Percentiles rank a stretch among this genome's conserved stretches.
phyloP scores from a whole-genome alignment of 179 eudicot species.

The Beta lomatogona region DNA sequence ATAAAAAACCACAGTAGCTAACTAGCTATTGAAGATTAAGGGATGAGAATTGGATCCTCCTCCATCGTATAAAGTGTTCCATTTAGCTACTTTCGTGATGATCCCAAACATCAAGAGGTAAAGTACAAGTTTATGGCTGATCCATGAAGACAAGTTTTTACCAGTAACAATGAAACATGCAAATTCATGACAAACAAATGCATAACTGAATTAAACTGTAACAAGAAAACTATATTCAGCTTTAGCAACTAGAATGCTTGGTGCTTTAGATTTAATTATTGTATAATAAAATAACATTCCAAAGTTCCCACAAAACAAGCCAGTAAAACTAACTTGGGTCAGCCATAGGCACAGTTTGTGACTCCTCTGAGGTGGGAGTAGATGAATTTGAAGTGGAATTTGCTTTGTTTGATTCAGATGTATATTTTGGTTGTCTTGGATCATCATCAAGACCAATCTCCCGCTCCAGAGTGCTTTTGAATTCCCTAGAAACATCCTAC shows the following conservation, averaged over 20 bases:
- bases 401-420: conserved; percentile 41
- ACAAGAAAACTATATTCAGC: background rate
- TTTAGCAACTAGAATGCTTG: background rate
- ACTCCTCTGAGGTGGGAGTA: conserved; percentile 33
- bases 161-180: background rate
- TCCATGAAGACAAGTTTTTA: background rate
- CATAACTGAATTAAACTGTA: background rate
- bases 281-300: background rate
- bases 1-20: background rate
- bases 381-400: conserved; percentile 36
- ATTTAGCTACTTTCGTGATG: background rate
- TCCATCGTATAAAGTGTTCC: background rate
- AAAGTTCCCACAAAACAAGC: conserved; percentile 1
- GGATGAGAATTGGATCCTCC: background rate
- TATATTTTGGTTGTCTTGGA: conserved; percentile 37
- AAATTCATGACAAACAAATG: background rate
- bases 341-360: conserved; percentile 32
- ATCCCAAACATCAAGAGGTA: conserved; percentile 1
- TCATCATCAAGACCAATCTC: conserved; percentile 94
- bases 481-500: conserved; percentile 94
- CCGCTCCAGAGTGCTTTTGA: conserved; percentile 85
- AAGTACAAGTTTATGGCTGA: background rate
- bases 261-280: background rate
- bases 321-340: conserved; percentile 56
- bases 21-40: background rate